Evolutionary conservation across 2,329 filamentous ascomycete species (phyloP), one percentile per base, ranked within the genome.

Genomic region (Cadophora sp.): DNA sequence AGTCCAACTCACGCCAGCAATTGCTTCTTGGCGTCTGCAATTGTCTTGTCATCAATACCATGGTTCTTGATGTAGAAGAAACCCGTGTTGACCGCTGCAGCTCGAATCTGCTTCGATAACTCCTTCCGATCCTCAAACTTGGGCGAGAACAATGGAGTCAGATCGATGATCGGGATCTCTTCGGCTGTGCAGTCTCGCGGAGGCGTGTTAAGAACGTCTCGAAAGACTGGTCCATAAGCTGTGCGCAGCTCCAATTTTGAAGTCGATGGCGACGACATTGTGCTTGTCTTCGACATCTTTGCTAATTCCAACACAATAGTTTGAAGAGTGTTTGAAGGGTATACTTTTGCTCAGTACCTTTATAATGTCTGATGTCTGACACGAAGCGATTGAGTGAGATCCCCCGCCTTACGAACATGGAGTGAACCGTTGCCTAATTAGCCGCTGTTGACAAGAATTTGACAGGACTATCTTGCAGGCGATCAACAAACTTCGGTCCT

Each of bases 31-130:
- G 76, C 76, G 66, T 73, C 72, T 5, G 58, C 65, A 68, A 80
- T 80, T 6, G 69, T 74, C 27, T 76, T 72, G 26, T 79, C 73
- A 0, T 77, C 62, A 14, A 83, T 80, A 0, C 81, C 81, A 72
- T 83, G 80, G 51, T 83, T 82, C 67, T 79, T 80, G 67, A 84
- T 77, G 67, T 84, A 84, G 72, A 84, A 84, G 72, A 84, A 84
- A 0, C 83, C 83, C 0, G 79, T 83, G 48, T 79, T 81, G 29
- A 81, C 75, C 7, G 81, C 79, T 0, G 82, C 82, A 11, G 76
- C 73, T 62, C 77, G 77, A 7, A 85, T 79, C 29, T 78, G 71
- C 3, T 71, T 65, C 0, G 83, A 83, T 0, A 84, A 73, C 1
- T 70, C 71, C 29, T 79, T 78, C 0, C 81, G 78, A 4, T 79